phyloP scores from a whole-genome alignment of 2,329 filamentous ascomycete species.

The Nemania sp. region DNA sequence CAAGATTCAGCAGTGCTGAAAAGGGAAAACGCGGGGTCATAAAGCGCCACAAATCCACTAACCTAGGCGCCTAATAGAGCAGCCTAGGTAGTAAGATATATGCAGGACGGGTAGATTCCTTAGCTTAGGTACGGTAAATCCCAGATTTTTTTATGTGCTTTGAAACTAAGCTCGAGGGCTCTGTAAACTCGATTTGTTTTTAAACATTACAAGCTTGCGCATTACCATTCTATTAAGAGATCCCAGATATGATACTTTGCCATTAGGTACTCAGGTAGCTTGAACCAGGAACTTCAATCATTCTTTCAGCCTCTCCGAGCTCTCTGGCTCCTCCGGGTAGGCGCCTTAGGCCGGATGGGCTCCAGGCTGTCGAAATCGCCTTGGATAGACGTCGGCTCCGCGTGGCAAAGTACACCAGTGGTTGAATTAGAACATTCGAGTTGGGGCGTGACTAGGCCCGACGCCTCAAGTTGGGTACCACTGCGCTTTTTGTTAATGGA shows the following conservation, averaged over 20 bases:
- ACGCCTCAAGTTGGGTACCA: slow-evolving; percentile 32
- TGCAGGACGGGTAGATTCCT: no score
- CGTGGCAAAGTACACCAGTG: slow-evolving; percentile 29
- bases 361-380: slow-evolving; percentile 34
- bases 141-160: no score
- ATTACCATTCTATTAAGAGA: no score
- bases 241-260: no score
- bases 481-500: slow-evolving; percentile 21
- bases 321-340: slow-evolving; percentile 13
- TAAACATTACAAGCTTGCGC: no score
- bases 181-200: no score
- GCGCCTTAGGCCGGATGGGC: slow-evolving; percentile 23
- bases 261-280: no score
- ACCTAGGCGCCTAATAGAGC: background rate
- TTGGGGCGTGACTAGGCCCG: slow-evolving; percentile 29
- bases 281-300: background rate
- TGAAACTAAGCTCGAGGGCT: no score
- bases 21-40: slow-evolving; percentile 22
- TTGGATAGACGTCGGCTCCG: slow-evolving; percentile 24
- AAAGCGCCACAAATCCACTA: background rate
- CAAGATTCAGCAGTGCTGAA: background rate
- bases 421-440: slow-evolving; percentile 31
- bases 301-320: slow-evolving; percentile 10
- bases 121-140: no score
- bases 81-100: no score